Evolutionary conservation across 2,329 filamentous ascomycete genomes (phyloP).

Genomic region (Zarea fungicola): DNA sequence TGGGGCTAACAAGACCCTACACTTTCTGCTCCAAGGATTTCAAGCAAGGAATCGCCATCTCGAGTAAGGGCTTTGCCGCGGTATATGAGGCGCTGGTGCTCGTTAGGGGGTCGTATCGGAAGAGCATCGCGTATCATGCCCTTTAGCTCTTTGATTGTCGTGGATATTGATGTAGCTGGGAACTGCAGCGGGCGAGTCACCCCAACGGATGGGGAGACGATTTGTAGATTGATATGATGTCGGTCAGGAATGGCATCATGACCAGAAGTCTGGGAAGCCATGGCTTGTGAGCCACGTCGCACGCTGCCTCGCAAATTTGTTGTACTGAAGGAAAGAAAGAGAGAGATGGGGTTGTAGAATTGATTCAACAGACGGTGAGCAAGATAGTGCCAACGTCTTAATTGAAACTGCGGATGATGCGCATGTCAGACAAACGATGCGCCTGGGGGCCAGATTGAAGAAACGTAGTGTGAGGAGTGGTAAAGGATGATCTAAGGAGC

Average conservation of each 20-base stretch:
- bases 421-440: background rate
- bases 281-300: constrained; percentile 7
- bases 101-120: constrained; percentile 44
- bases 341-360: background rate
- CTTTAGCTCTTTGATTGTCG: constrained; percentile 54
- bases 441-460: background rate
- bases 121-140: constrained; percentile 50
- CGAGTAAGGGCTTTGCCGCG: constrained; percentile 50
- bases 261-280: constrained; percentile 8
- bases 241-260: background rate
- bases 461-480: background rate
- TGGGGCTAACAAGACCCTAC: constrained; percentile 30
- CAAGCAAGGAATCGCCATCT: constrained; percentile 50
- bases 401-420: background rate
- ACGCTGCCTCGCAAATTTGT: background rate
- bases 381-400: background rate
- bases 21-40: constrained; percentile 51
- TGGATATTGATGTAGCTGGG: constrained; percentile 41
- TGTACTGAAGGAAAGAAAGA: background rate
- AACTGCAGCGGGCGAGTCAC: constrained; percentile 48
- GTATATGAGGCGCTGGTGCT: constrained; percentile 56
- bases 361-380: background rate
- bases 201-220: constrained; percentile 54
- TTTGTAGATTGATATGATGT: constrained; percentile 47
- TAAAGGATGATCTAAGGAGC: background rate